Conservation (phyloP, 345 rosid species). For the Melastoma malabathricum region DNA sequence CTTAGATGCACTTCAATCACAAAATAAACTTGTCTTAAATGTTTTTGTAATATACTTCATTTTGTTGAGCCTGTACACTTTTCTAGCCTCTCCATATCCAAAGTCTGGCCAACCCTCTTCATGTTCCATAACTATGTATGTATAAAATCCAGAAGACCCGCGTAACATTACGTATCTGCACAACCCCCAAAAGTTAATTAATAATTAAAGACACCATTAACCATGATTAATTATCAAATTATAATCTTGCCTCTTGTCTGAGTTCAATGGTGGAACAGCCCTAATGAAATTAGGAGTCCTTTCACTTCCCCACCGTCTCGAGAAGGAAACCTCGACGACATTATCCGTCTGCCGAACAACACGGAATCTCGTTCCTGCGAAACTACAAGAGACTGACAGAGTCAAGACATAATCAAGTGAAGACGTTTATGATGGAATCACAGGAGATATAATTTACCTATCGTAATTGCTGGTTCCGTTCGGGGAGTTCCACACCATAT, state of each 20-base stretch:
- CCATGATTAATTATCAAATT: no score
- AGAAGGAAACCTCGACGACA: slow-evolving; percentile 52
- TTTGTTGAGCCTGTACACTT: slow-evolving; percentile 55
- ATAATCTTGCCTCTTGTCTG: slow-evolving; percentile 55
- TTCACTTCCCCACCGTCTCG: slow-evolving; percentile 33
- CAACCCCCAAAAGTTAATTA: neutral
- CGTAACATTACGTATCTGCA: slow-evolving; percentile 47
- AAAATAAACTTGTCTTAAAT: no score
- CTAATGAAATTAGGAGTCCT: slow-evolving; percentile 8
- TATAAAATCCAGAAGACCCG: slow-evolving; percentile 50
- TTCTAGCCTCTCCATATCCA: slow-evolving; percentile 56
- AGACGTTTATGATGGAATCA: neutral
- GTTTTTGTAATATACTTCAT: slow-evolving; percentile 24
- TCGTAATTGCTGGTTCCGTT: slow-evolving; percentile 6
- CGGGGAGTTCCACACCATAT: slow-evolving; percentile 46
- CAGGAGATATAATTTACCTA: slow-evolving; percentile 22
- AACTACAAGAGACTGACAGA: slow-evolving; percentile 18
- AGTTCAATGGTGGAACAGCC: slow-evolving; percentile 37
- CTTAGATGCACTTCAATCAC: no score
- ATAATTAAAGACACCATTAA: neutral
- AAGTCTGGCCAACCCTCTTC: slow-evolving; percentile 65
- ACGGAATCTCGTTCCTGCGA: slow-evolving; percentile 24
- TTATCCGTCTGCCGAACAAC: slow-evolving; percentile 33
- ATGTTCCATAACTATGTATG: slow-evolving; percentile 53
- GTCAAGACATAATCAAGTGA: neutral